Base-by-base conservation (phyloP, 192 early-diverging fungal genomes). In the Linnemannia hyalina region DNA sequence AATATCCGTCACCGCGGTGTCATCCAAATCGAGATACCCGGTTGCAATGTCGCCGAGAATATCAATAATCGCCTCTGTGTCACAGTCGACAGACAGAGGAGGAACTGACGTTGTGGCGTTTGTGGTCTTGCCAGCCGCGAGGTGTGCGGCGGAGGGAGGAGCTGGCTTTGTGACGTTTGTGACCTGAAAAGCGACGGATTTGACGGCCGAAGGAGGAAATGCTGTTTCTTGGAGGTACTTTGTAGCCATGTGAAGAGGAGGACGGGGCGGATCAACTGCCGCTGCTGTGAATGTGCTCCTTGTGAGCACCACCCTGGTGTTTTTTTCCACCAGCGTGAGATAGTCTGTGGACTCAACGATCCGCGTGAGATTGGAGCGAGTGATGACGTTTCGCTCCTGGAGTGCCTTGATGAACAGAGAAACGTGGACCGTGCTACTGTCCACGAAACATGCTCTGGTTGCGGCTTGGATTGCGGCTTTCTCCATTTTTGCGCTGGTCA, bases 11-110 rank as follows among this genome's bases (percentile, higher is more conserved):
- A 54, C 11, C 1, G 9, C 69, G 35, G 0, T 40, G 52, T 78
- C 77, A 23, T 78, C 77, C 77, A 78, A 70, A 16, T 78, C 77
- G 29, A 78, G 32, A 60, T 78, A n/a, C 0, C 40, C 36, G 47
- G 8, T 52, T 10, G 49, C 49, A 10, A 55, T 57, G 23, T 55
- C 68, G 6, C 77, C 68, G 68, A 78, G 77, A 36, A 78, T 35
- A 26, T 55, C 77, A 11, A 15, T 49, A 26, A 78, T 57, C 2
- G 69, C 77, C 0, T n/a, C 40, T 10, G 46, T 78, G 77, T 78
- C 77, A 23, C 77, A 78, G 35, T 41, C 3, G 68, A 78, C 49
- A 42, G 46, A 15, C 47, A 78, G n/a, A 40, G 68, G 42, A 71
- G 68, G 52, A n/a, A 78, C 49, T 4, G 36, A 0, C 41, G n/a